phyloP scores from a whole-genome alignment of 2,329 filamentous ascomycete genomes.

The Dendrostoma leiphaemia region DNA sequence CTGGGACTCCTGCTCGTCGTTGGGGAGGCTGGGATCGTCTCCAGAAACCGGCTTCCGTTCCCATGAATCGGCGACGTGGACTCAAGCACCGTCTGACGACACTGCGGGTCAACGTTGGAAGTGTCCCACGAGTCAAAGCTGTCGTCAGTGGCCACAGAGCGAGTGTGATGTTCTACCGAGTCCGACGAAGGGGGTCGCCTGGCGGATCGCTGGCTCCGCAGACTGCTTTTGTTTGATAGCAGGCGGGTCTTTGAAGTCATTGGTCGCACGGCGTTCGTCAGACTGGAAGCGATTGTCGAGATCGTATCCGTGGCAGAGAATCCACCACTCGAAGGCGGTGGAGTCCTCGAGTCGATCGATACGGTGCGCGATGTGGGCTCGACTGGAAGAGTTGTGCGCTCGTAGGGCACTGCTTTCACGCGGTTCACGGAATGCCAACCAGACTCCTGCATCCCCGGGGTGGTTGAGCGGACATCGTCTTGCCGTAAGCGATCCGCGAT shows the following conservation, averaged over 20 bases:
- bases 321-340: slow-evolving; percentile 44
- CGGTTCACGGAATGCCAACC: slow-evolving; percentile 31
- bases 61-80: slow-evolving; percentile 44
- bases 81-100: slow-evolving; percentile 56
- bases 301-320: slow-evolving; percentile 44
- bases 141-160: slow-evolving; percentile 46
- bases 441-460: slow-evolving; percentile 32
- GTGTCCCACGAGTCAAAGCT: slow-evolving; percentile 77
- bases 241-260: slow-evolving; percentile 57
- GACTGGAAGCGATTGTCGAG: slow-evolving; percentile 46
- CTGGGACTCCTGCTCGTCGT: slow-evolving; percentile 64
- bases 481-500: slow-evolving; percentile 34
- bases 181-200: slow-evolving; percentile 48
- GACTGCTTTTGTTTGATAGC: slow-evolving; percentile 40
- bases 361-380: slow-evolving; percentile 31
- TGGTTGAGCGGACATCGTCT: slow-evolving; percentile 25
- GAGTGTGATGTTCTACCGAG: slow-evolving; percentile 35
- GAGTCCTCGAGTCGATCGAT: slow-evolving; percentile 37
- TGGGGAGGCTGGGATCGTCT: slow-evolving; percentile 69
- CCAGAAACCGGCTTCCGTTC: slow-evolving; percentile 51
- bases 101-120: slow-evolving; percentile 62
- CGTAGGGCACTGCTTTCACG: slow-evolving; percentile 55
- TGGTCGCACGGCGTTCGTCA: slow-evolving; percentile 50
- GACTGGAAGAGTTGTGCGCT: slow-evolving; percentile 38
- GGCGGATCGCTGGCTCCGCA: slow-evolving; percentile 22